phyloP scores from a whole-genome alignment of 2,329 filamentous ascomycete species.

The Pestalotiopsis sp. region DNA sequence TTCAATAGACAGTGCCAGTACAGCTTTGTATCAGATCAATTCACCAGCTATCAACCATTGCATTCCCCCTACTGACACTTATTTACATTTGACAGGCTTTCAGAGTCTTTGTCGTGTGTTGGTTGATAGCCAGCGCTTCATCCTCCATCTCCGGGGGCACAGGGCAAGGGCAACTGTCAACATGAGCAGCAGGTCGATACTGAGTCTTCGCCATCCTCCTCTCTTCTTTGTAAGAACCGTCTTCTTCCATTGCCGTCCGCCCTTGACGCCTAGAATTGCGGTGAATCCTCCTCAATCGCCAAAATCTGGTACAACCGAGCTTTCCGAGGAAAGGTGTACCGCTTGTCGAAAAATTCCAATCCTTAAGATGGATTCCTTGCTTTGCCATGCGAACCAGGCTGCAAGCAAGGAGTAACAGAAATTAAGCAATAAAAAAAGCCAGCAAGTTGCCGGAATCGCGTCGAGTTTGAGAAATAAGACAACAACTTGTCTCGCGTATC shows the following conservation, averaged over 20 bases:
- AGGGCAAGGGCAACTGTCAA: not conserved
- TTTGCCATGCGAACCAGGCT: not conserved
- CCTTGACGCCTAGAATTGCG: not conserved
- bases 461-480: not conserved
- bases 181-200: not conserved
- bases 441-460: not conserved
- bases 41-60: constrained; percentile 2
- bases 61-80: not conserved
- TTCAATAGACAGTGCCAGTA: not conserved
- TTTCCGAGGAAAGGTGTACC: not conserved
- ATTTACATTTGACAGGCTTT: not conserved
- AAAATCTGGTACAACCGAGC: not conserved
- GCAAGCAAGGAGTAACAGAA: constrained; percentile 6
- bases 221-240: not conserved
- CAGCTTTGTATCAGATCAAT: not conserved
- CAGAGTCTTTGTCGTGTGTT: not conserved
- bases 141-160: not conserved
- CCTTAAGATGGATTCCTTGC: not conserved
- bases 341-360: constrained; percentile 6
- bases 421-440: constrained; percentile 10
- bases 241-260: not conserved
- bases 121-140: not conserved
- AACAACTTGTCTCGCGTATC: not conserved
- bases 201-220: not conserved
- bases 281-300: not conserved